Evolutionary conservation across 1,284 basidiomycete species (phyloP).

Genomic region (Golubevia sp.): DNA sequence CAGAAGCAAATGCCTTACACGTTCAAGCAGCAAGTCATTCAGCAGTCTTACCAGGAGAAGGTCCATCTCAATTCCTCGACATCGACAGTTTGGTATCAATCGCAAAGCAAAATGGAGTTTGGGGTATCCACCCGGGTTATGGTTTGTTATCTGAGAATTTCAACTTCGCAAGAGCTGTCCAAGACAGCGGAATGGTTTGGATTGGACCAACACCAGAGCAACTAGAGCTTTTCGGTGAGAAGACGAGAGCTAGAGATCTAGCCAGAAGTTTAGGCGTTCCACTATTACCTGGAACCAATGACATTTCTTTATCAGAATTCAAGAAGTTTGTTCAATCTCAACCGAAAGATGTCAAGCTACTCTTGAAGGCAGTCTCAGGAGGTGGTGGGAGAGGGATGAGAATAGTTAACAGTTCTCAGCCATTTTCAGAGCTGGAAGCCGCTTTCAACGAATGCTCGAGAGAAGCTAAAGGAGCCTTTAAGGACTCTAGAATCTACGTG

Average conservation of each 20-base stretch:
- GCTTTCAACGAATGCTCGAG: conserved; percentile 20
- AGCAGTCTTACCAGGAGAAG: conserved; percentile 9
- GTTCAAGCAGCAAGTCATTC: conserved; percentile 11
- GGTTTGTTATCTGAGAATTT: conserved; percentile 7
- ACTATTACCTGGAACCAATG: conserved; percentile 14
- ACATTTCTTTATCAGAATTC: conserved; percentile 8
- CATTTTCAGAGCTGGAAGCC: neutral
- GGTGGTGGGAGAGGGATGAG: conserved; percentile 30
- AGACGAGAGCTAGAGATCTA: conserved; percentile 15
- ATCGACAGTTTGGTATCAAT: conserved; percentile 12
- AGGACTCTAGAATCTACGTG: conserved; percentile 20
- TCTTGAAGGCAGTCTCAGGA: conserved; percentile 30
- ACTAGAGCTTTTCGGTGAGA: conserved; percentile 17
- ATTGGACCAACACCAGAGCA: conserved; percentile 17
- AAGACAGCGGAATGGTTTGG: conserved; percentile 13
- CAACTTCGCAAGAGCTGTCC: conserved; percentile 16
- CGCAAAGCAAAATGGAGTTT: conserved; percentile 10
- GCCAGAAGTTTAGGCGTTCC: conserved; percentile 10
- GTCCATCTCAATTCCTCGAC: conserved; percentile 30
- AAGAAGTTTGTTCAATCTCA: conserved; percentile 10
- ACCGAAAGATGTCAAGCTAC: conserved; percentile 3
- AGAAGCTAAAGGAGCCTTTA: conserved; percentile 19
- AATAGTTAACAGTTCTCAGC: conserved; percentile 6
- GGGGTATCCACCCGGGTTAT: conserved; percentile 18
- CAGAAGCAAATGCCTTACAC: conserved; percentile 20